Conservation (phyloP, 257 asterid species). For the Anisodus acutangulus region DNA sequence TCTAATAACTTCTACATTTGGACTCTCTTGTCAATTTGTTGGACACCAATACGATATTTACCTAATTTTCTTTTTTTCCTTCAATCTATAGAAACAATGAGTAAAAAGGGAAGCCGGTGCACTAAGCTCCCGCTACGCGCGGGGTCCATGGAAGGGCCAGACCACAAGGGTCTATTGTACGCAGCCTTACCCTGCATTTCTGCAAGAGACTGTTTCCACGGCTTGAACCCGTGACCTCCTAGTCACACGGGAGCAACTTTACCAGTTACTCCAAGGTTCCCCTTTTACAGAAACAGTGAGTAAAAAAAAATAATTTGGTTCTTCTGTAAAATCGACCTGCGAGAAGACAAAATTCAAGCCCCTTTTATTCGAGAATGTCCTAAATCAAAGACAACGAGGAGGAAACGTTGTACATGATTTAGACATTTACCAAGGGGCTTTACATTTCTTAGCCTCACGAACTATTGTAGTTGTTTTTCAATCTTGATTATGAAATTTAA, state of each 20-base stretch:
- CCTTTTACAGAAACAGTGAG: neutral
- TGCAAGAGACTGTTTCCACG: too few species aligned
- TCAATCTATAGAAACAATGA: neutral
- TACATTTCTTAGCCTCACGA: neutral
- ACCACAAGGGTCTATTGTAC: too few species aligned
- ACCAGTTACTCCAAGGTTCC: too few species aligned
- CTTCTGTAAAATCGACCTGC: neutral
- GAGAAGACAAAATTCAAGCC: neutral
- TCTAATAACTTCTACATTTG: neutral
- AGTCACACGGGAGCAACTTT: too few species aligned
- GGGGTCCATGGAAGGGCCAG: too few species aligned
- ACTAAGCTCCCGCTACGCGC: too few species aligned
- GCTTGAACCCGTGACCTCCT: too few species aligned
- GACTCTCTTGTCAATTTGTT: neutral
- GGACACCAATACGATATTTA: neutral
- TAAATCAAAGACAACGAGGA: neutral
- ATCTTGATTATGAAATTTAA: slow-evolving; percentile 9
- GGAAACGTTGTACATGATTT: neutral
- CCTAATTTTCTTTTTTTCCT: neutral
- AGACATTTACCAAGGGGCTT: neutral
- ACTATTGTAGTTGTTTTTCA: neutral
- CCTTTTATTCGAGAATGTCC: neutral
- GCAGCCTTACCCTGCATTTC: too few species aligned
- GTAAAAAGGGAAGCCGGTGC: neutral
- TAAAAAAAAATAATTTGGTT: neutral